Percentiles rank a stretch among this genome's conserved stretches.
Evolutionary conservation across 352 stramenopile genomes (phyloP).

Genomic region (Phytopythium litorale): DNA sequence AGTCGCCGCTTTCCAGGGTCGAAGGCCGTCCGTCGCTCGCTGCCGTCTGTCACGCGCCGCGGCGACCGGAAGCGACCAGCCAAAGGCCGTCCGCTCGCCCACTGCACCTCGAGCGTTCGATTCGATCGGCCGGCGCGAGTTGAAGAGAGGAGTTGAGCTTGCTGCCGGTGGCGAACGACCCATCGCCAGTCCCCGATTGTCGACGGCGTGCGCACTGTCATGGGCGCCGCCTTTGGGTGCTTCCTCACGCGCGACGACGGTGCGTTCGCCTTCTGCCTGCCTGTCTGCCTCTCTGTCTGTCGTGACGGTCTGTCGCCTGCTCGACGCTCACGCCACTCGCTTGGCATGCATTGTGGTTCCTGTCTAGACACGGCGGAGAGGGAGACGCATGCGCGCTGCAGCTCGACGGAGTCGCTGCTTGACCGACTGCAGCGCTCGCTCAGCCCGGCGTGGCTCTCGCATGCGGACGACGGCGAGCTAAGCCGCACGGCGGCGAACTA

Average conservation of each 20-base stretch:
- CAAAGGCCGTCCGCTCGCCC: background rate
- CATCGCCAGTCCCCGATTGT: slow-evolving; percentile 1
- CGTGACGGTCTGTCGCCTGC: slow-evolving; percentile 2
- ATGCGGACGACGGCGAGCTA: slow-evolving; percentile 8
- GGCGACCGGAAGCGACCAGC: background rate
- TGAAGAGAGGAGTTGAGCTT: background rate
- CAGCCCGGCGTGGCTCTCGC: slow-evolving; percentile 28
- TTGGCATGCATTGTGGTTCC: background rate
- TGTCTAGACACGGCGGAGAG: background rate
- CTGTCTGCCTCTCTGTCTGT: background rate
- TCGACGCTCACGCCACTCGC: slow-evolving; percentile 7
- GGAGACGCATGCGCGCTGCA: slow-evolving; percentile 6
- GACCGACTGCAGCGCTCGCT: slow-evolving; percentile 50
- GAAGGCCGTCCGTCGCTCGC: background rate
- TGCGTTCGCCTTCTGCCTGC: background rate
- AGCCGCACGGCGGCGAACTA: slow-evolving; percentile 3
- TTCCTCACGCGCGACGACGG: background rate
- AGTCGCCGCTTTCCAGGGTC: background rate
- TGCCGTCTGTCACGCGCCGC: background rate
- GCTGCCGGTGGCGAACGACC: background rate
- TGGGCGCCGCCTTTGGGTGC: slow-evolving; percentile 4
- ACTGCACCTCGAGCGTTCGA: background rate
- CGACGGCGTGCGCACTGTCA: background rate
- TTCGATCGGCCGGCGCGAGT: background rate
- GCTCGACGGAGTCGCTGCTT: slow-evolving; percentile 32